Base-by-base conservation (phyloP, 441 rosid genomes). In the Bruguiera hainesii region DNA sequence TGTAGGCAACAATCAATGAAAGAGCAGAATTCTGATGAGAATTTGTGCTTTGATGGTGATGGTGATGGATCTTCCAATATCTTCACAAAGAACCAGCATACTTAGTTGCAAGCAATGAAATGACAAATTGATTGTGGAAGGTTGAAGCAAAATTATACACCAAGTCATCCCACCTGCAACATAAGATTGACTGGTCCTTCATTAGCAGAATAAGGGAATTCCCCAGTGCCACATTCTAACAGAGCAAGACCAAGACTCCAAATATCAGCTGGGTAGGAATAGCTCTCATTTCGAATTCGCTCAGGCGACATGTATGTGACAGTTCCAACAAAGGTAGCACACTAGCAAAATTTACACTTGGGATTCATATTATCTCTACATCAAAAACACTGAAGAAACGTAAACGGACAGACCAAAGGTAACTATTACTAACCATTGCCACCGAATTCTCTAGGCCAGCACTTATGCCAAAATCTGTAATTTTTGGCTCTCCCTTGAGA, bases 301-400 rank as follows among this genome's bases (percentile, higher is more conserved):
- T 94, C 98, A 0, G 96, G 97, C 46, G 96, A 94, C 96, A 94
- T 91, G 78, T 94, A 91, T n/a, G 98, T 94, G 65, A 94, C 98
- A 33, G 97, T 94, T 76, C 98, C 98, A 68, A 91, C 97, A 80
- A 89, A 94, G 39, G 98, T 94, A 68, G 98, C 98, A 82, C 98
- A 94, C 98, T 93, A 78, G 65, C 16, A 42, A 42, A 42, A 42
- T 42, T 42, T 39, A 10, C 18, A 42, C 48, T 13, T 42, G 62
- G 26, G 67, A 69, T 6, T 30, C 42, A 68, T 10, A 63, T 33
- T 56, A 65, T 56, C 61, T 48, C 18, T 18, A 23, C 51, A 48
- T 29, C 49, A 16, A 19, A 20, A 51, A 37, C 26, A 70, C 72
- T 1, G 5, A 42, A 42, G 3, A 42, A 11, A 42, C 5, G 13